phyloP scores from a whole-genome alignment of 179 eudicot species.

The Silene coronaria region DNA sequence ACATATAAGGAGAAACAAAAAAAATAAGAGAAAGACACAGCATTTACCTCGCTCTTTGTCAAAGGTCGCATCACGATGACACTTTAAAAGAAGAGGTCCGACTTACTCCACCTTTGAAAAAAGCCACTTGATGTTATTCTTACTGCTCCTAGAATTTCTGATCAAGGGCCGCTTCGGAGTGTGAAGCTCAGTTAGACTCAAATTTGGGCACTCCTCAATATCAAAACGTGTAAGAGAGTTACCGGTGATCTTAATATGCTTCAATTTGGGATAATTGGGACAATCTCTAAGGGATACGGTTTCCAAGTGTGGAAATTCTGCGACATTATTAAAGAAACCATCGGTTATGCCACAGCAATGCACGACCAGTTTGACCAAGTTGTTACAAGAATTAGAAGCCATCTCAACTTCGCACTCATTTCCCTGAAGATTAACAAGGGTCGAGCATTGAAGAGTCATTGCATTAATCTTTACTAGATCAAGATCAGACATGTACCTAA shows the following conservation, averaged over 20 bases:
- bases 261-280: neutral
- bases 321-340: neutral
- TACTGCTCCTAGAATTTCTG: neutral
- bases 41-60: too few relatives aligned
- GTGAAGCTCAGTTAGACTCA: constrained; percentile 11
- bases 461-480: neutral
- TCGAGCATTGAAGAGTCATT: neutral
- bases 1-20: too few relatives aligned
- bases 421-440: neutral
- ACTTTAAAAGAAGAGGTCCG: too few relatives aligned
- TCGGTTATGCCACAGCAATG: neutral
- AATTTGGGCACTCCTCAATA: constrained; percentile 4
- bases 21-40: too few relatives aligned
- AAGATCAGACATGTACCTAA: neutral
- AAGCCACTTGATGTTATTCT: neutral
- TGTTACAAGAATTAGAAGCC: neutral
- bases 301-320: neutral
- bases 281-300: neutral
- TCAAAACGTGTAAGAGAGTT: neutral
- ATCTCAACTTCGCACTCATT: neutral
- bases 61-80: too few relatives aligned
- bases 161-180: neutral
- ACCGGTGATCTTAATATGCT: neutral
- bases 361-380: constrained; percentile 1
- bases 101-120: too few relatives aligned